Conservation (phyloP, 202 grass and related monocot genomes). For the Elaeis oleifera region DNA sequence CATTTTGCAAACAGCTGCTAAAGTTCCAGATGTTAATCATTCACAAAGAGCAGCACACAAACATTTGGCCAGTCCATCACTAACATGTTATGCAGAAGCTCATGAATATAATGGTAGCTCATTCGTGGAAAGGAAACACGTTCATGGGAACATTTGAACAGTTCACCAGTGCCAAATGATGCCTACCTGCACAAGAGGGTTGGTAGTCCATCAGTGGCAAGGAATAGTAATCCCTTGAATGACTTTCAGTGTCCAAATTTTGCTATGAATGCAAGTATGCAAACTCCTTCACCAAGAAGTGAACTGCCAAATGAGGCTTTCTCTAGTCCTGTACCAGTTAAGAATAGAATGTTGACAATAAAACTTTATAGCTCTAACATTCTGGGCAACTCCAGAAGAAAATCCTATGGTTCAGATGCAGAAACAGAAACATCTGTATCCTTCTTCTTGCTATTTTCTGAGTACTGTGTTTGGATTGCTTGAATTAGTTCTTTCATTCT, state of each 20-base stretch:
- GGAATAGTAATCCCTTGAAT: constrained; percentile 20
- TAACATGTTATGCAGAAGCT: constrained; percentile 14
- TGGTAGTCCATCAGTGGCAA: constrained; percentile 28
- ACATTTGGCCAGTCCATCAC: constrained; percentile 16
- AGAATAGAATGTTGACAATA: constrained; percentile 21
- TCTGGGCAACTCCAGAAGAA: constrained; percentile 25
- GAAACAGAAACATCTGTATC: constrained; percentile 39
- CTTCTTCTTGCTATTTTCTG: background rate
- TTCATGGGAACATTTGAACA: constrained; percentile 25
- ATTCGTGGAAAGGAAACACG: constrained; percentile 37
- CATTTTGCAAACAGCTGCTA: constrained; percentile 18
- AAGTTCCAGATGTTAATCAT: constrained; percentile 16
- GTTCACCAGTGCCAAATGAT: constrained; percentile 30
- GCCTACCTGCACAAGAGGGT: constrained; percentile 23
- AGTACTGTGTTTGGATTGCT: constrained; percentile 14
- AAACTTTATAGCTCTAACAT: constrained; percentile 26
- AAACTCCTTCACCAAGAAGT: constrained; percentile 26
- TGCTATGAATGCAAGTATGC: constrained; percentile 40
- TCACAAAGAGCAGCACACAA: constrained; percentile 12
- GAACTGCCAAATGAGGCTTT: constrained; percentile 37
- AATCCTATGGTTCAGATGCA: constrained; percentile 39
- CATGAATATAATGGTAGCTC: constrained; percentile 23
- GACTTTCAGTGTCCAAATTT: constrained; percentile 62
- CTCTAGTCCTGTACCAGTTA: constrained; percentile 23
- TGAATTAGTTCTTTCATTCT: constrained; percentile 15